These are phyloP conservation scores for Colletotrichum sublineola DNA, from an alignment of 2,329 filamentous ascomycete species.

Conservation along the genomic window DNA sequence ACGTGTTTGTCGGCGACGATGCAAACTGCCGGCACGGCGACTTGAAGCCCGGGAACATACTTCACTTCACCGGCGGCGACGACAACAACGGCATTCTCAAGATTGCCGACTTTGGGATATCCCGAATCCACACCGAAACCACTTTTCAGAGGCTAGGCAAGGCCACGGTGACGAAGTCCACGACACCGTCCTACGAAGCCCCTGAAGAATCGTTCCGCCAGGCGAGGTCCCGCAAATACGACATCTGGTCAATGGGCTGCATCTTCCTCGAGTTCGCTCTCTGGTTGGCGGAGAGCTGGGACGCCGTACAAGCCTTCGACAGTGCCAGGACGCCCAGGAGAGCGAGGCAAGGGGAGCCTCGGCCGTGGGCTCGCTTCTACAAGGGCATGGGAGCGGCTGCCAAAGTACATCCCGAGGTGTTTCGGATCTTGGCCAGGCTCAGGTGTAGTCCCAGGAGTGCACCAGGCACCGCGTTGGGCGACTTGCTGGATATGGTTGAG, in stretches of 20 bases:
- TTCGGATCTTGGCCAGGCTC: not conserved
- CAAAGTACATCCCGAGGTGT: not conserved
- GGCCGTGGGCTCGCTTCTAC: not conserved
- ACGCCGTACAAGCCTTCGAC: not conserved
- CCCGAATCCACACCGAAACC: not conserved
- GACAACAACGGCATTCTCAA: not conserved
- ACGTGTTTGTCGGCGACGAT: not conserved
- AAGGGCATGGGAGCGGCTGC: too few relatives aligned
- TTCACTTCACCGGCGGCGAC: not conserved
- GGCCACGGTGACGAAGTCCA: not conserved
- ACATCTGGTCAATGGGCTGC: constrained; percentile 48
- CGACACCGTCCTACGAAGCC: not conserved
- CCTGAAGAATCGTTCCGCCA: not conserved
- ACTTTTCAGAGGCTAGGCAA: not conserved
- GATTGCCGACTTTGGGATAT: constrained; percentile 11
- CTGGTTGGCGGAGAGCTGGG: constrained; percentile 35
- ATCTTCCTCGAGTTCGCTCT: constrained; percentile 46
- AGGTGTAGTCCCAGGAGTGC: not conserved
- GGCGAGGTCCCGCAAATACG: constrained; percentile 43
- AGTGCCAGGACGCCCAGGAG: not conserved
- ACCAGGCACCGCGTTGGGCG: not conserved
- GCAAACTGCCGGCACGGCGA: constrained; percentile 2
- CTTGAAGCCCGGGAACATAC: constrained; percentile 1
- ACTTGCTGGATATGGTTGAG: not conserved
- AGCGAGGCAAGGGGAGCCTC: not conserved